These are phyloP conservation scores for Crithidia thermophila DNA, from an alignment of 208 protist species.

Conservation along the genomic window DNA sequence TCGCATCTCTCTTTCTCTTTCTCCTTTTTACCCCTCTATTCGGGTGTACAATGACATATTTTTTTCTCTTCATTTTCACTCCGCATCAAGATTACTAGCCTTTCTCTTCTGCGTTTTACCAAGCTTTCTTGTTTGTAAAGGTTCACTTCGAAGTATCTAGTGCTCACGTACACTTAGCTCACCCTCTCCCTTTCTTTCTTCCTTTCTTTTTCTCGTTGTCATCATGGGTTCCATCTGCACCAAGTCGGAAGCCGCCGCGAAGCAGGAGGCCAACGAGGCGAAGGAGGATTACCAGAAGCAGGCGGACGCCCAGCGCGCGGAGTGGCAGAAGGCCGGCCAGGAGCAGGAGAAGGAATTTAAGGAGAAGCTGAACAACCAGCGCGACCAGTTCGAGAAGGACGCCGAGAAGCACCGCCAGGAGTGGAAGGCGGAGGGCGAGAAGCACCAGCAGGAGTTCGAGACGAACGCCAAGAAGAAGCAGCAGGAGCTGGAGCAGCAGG, in stretches of 20 bases:
- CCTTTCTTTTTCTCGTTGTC: neutral
- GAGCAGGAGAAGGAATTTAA: constrained; percentile 10
- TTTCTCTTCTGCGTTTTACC: too few relatives aligned
- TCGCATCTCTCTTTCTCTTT: neutral
- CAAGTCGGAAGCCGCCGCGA: constrained; percentile 3
- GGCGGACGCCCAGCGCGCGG: neutral
- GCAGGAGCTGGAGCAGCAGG: constrained; percentile 9
- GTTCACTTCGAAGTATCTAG: too few relatives aligned
- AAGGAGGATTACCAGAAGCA: neutral
- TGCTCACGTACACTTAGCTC: too few relatives aligned
- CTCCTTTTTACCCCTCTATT: neutral
- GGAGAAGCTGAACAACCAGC: constrained; percentile 8
- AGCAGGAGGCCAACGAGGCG: constrained; percentile 11
- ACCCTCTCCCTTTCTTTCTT: neutral
- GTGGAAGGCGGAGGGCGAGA: neutral
- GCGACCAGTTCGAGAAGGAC: constrained; percentile 10
- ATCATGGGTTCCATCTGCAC: constrained; percentile 24
- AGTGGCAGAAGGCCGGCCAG: neutral
- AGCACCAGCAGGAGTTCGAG: constrained; percentile 4
- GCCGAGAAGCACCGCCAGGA: constrained; percentile 2
- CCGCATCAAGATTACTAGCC: too few relatives aligned
- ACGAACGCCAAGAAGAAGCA: neutral
- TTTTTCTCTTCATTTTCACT: too few relatives aligned
- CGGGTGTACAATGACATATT: too few relatives aligned
- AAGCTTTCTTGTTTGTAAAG: too few relatives aligned